Conservation (phyloP, 148 eudicot genomes). For the Arbutus unedo region DNA sequence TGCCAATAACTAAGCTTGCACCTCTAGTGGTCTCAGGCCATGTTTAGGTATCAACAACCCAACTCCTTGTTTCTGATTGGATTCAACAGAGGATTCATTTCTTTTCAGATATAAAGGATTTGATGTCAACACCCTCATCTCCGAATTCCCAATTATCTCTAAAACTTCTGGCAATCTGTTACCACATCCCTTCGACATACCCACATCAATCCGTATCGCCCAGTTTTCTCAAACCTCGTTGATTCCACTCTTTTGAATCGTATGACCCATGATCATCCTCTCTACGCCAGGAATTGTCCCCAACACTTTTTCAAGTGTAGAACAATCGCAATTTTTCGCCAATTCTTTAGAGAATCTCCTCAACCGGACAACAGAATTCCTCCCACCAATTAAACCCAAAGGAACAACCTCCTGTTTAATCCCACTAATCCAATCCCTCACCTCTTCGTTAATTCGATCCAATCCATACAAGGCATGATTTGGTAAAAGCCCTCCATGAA, state of each 20-base stretch:
- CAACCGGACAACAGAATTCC: slow-evolving; percentile 77
- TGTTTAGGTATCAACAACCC: no score
- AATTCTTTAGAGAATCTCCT: slow-evolving; percentile 70
- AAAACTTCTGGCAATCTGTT: slow-evolving; percentile 83
- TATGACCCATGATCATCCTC: slow-evolving; percentile 99
- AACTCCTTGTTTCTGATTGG: no score
- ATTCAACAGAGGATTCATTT: no score
- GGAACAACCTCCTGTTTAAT: slow-evolving; percentile 32
- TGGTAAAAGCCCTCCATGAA: no score
- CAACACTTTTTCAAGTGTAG: slow-evolving; percentile 70
- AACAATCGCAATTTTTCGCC: slow-evolving; percentile 72
- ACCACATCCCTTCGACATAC: slow-evolving; percentile 79
- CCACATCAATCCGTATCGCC: slow-evolving; percentile 91
- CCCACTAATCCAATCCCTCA: no score
- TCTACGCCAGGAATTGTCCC: slow-evolving; percentile 80
- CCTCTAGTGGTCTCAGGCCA: slow-evolving; percentile 50
- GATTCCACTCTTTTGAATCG: slow-evolving; percentile 77
- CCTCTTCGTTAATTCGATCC: no score
- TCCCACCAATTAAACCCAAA: slow-evolving; percentile 57
- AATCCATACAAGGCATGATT: no score
- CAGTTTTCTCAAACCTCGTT: slow-evolving; percentile 60
- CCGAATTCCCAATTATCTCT: no score
- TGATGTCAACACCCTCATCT: no score
- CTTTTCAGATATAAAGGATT: no score
- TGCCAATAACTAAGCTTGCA: slow-evolving; percentile 45